A percentile compares a stretch with the other conserved stretches of the same genome.
These are phyloP conservation scores for Phytophthora fragariaefolia DNA, from an alignment of 352 stramenopile genomes.

Conservation along the genomic window DNA sequence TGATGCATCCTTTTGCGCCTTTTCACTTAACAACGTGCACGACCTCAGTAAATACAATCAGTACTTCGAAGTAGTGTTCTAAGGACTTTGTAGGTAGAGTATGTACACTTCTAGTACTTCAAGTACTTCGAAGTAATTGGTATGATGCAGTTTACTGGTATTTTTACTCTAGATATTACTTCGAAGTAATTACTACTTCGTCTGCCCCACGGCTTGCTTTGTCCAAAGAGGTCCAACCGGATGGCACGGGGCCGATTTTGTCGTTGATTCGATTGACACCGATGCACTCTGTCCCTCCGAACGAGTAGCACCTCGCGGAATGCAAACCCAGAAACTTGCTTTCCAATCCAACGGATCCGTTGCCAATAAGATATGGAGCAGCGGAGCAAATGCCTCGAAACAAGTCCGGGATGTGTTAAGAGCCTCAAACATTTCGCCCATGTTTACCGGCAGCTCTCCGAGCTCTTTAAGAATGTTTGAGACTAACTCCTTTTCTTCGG, in stretches of 20 bases:
- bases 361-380: constrained; percentile 40
- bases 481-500: not conserved
- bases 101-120: no score
- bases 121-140: no score
- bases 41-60: no score
- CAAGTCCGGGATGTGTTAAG: constrained; percentile 12
- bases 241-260: not conserved
- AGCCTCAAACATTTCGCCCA: constrained; percentile 34
- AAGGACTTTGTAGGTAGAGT: no score
- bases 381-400: constrained; percentile 36
- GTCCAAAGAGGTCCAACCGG: not conserved
- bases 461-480: not conserved
- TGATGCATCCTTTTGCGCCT: no score
- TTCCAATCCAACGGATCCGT: constrained; percentile 31
- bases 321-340: constrained; percentile 17
- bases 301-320: not conserved
- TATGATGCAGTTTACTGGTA: no score
- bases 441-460: constrained; percentile 1
- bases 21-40: no score
- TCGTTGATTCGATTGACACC: not conserved
- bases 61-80: no score
- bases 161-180: no score
- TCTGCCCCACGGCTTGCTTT: not conserved
- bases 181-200: no score
- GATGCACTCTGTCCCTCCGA: not conserved